Base-by-base conservation (phyloP, 2,329 filamentous ascomycete genomes). In the Aureobasidium leucospermi region DNA sequence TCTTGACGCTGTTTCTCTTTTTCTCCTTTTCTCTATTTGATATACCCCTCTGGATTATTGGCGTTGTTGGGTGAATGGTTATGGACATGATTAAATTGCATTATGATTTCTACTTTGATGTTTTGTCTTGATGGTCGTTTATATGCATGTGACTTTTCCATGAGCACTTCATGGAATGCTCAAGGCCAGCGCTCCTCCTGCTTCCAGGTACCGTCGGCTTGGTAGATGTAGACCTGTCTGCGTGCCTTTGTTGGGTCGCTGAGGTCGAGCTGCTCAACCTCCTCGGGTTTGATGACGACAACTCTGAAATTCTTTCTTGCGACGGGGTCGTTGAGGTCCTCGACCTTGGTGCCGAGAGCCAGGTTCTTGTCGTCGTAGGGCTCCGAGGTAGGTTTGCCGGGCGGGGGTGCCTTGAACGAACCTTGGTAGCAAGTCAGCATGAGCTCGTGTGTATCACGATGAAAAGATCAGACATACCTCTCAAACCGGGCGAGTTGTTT, bases 221-320 rank as follows among this genome's bases (percentile, higher is more conserved):
- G 73, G 65, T 84, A 82, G 29, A 79, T 85, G 74, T 91, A 93
- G 61, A 82, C 76, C 78, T 85, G 88, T 67, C 91, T 79, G 63
- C 80, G 77, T 11, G 79, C 78, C 62, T 82, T 81, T 48, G 80
- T 79, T 0, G 86, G 83, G 68, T 90, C 82, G 60, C 81, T 85
- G 57, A 95, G 73, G 70, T 94, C 88, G 15, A 88, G 78, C 67
- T 81, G 79, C 70, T 96, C 91, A 19, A 95, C 85, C 70, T 88
- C 84, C 8, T 88, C 82, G 0, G 96, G 86, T 51, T 86, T 84
- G 70, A 99, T 94, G 69, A 94, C 85, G 3, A 96, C 89, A 0
- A 96, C 89, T 57, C 93, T 79, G 70, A 96, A 96, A 71, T 95
- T 89, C 64, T 75, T 76, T 65, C 90, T 79, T 42, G 90, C 89